Base-by-base conservation (phyloP, 148 eudicot species). In the Cornus suecica region DNA sequence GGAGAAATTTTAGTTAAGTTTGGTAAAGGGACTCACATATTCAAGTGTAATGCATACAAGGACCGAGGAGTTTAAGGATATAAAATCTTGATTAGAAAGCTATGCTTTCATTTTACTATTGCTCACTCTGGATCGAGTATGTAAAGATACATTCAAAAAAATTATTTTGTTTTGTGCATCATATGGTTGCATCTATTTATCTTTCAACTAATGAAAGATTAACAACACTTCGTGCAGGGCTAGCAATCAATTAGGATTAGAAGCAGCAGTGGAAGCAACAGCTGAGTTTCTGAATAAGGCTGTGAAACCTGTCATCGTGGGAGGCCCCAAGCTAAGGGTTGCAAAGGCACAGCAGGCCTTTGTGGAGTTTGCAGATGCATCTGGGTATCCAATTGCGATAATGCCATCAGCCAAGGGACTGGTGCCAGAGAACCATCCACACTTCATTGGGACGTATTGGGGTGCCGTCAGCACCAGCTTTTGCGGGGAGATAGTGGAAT, bases 371-470 rank as follows among this genome's bases (percentile, higher is more conserved):
- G 97, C 93, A 24, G 79, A 89, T 80, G 90, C 86, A 25, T 82
- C 88, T 73, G 97, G 93, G 24, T 89, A 92, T 75, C 97, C 97
- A 32, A 71, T 92, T 67, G 90, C 97, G 23, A 76, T 89, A 66
- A 88, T 88, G 92, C 97, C 93, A 52, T 77, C 93, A 4, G 92
- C 81, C 42, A 92, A 92, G 79, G 97, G 97, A 68, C 76, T 92
- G 28, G 92, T 92, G 31, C 89, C 89, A 0, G 97, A 92, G 80
- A 79, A 82, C 48, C 94, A 87, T 74, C 92, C 89, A 2, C 84
- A 90, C 25, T 92, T 90, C 68, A 88, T 92, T 5, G 94, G 97
- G 45, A 92, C 97, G 18, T 92, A 89, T 28, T 90, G 93, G 97
- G 97, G 97, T n/a, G 97, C 97, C 16, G 93, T 92, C 0, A 90